Evolutionary conservation across 371 early-diverging fungal genomes (phyloP).

Genomic region (Umbelopsis sp.): DNA sequence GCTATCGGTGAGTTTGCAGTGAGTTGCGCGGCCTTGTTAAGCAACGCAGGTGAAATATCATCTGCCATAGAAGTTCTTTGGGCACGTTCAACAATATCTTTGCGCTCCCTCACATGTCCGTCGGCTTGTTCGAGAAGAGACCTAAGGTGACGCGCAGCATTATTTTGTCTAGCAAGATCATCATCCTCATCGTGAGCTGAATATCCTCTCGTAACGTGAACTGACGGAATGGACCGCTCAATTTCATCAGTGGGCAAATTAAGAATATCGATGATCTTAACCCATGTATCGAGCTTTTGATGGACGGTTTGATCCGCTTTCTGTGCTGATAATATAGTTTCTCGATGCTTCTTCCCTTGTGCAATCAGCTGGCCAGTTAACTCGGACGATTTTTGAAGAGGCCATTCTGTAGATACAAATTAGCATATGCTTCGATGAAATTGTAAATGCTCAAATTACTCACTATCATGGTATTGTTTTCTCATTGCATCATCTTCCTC

Average conservation of each 20-base stretch:
- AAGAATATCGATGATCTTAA: slow-evolving; percentile 47
- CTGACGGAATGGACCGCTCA: slow-evolving; percentile 37
- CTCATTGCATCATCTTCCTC: slow-evolving; percentile 68
- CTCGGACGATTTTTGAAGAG: slow-evolving; percentile 60
- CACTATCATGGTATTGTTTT: slow-evolving; percentile 48
- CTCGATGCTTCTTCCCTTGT: slow-evolving; percentile 64
- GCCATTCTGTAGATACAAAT: slow-evolving; percentile 46
- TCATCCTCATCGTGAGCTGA: slow-evolving; percentile 7
- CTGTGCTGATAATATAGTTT: slow-evolving; percentile 68
- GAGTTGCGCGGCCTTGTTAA: slow-evolving; percentile 51
- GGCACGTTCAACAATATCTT: slow-evolving; percentile 34
- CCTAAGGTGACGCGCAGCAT: not conserved
- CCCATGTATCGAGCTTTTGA: slow-evolving; percentile 66
- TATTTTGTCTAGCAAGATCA: slow-evolving; percentile 11
- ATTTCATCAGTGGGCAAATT: slow-evolving; percentile 39
- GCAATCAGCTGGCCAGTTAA: slow-evolving; percentile 67
- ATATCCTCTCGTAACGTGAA: slow-evolving; percentile 2
- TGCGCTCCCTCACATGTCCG: slow-evolving; percentile 30
- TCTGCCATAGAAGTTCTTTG: slow-evolving; percentile 62
- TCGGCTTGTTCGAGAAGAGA: slow-evolving; percentile 37
- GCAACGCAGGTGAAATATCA: slow-evolving; percentile 65
- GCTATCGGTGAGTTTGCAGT: slow-evolving; percentile 63
- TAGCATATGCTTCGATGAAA: not conserved
- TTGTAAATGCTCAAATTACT: not conserved
- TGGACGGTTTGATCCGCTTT: slow-evolving; percentile 69